phyloP scores from a whole-genome alignment of 1,284 basidiomycete species.

The Termitomyces sp. region DNA sequence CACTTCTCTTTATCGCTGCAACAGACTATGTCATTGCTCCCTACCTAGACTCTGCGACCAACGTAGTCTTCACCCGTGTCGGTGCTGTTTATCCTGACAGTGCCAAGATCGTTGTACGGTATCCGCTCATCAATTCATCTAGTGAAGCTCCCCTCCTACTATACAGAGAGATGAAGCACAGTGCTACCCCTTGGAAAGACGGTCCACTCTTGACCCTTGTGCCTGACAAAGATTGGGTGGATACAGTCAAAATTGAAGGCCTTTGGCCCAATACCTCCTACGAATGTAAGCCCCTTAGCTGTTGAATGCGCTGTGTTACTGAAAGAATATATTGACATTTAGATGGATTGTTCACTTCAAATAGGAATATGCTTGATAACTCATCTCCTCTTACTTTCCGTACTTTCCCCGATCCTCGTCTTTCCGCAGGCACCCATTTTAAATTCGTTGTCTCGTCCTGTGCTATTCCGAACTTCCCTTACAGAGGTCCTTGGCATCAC shows the following conservation, averaged over 20 bases:
- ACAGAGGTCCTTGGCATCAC: conserved; percentile 45
- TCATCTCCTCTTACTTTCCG: conserved; percentile 51
- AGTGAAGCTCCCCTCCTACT: conserved; percentile 36
- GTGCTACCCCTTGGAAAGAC: conserved; percentile 41
- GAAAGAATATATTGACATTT: conserved; percentile 9
- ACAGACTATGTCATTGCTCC: conserved; percentile 51
- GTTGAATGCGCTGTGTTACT: conserved; percentile 14
- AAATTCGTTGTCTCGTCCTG: conserved; percentile 66
- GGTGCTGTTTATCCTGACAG: conserved; percentile 64
- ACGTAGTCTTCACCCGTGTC: conserved; percentile 59
- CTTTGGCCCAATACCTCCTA: conserved; percentile 72
- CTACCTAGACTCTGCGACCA: conserved; percentile 46
- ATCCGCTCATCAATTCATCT: conserved; percentile 37
- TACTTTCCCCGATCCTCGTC: conserved; percentile 65
- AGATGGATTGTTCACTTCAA: conserved; percentile 50
- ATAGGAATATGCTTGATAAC: conserved; percentile 44
- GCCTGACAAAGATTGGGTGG: conserved; percentile 60
- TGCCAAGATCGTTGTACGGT: conserved; percentile 59
- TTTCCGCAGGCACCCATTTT: conserved; percentile 51
- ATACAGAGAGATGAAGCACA: conserved; percentile 38
- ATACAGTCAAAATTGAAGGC: conserved; percentile 48
- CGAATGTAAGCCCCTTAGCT: conserved; percentile 50
- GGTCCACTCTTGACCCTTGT: conserved; percentile 47
- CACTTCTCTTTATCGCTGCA: conserved; percentile 43
- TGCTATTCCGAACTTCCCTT: conserved; percentile 62